Conservation (phyloP, 768 basidiomycete species). For the Tylopilus subfusipes region DNA sequence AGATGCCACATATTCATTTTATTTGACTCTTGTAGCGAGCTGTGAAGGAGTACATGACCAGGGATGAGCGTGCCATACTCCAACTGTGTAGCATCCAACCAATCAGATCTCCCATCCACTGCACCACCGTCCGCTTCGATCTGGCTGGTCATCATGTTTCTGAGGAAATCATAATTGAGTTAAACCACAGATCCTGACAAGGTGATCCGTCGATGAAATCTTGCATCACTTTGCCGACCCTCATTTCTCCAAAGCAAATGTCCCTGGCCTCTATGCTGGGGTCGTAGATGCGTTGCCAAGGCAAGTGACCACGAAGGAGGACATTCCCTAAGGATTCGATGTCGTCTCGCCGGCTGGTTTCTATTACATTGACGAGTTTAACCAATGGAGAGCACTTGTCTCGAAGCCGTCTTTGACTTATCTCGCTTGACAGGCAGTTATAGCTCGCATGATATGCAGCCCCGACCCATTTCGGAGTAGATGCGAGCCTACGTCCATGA, state of each 20-base stretch:
- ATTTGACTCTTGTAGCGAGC: neutral
- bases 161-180: neutral
- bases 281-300: too few species aligned
- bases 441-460: neutral
- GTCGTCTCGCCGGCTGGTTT: neutral
- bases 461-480: neutral
- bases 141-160: neutral
- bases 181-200: too few species aligned
- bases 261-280: too few species aligned
- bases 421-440: neutral
- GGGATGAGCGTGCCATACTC: too few species aligned
- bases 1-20: constrained; percentile 11
- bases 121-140: neutral
- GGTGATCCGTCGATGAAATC: too few species aligned
- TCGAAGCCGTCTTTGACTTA: neutral
- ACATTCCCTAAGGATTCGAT: neutral
- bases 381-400: too few species aligned
- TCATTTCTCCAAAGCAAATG: too few species aligned
- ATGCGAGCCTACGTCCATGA: neutral
- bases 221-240: too few species aligned
- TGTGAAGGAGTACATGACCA: neutral
- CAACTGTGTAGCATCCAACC: too few species aligned
- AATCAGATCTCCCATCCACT: too few species aligned
- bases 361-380: too few species aligned
- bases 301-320: too few species aligned